Evolutionary conservation across 2,329 filamentous ascomycete species (phyloP), one percentile per base, ranked within the genome.

Genomic region (Incumbomyces lentus): DNA sequence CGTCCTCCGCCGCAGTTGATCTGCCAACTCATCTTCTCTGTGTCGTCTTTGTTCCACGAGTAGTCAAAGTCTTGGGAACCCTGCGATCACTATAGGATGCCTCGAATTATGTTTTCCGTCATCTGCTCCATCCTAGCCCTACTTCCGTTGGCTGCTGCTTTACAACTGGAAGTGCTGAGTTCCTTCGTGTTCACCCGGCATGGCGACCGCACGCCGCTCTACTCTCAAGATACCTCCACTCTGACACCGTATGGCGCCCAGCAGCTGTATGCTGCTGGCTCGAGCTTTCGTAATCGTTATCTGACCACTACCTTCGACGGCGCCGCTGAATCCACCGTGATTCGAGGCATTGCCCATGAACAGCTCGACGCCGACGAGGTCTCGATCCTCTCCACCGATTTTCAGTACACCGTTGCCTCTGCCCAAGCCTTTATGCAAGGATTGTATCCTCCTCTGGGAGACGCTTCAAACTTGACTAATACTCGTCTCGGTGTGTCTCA

Each of bases 341-440:
- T 77, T 22, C 49, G 61, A 8, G 68, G 66, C 17, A 59, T 80
- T 40, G 70, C 69, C 11, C 59, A 64, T 5, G 63, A 71, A 44
- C 58, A 62, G 22, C 49, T 75, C 13, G 59, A 71, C 48, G 60
- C 68, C 7, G 60, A 69, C 14, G 66, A 79, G 49, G 53, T 78
- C 7, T 64, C 63, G 43, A 61, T 76, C 10, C 59, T 71, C 39
- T 66, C 76, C 1, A 59, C 68, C 19, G 66, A 74, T 19, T 62
- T 68, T 29, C 68, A 73, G 48, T 69, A 68, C 46, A 65, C 69
- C 2, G 58, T 70, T 30, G 70, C 70, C 1, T 76, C 75, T 2
- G 75, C 76, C 11, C 72, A 76, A 53, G 76, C 78, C 2, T 80
- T 80, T 55, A 69, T 81, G 66, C 76, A 80, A 58, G 76, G 75